Base-by-base conservation (phyloP, 2,329 filamentous ascomycete genomes). In the Trichoderma sp. region DNA sequence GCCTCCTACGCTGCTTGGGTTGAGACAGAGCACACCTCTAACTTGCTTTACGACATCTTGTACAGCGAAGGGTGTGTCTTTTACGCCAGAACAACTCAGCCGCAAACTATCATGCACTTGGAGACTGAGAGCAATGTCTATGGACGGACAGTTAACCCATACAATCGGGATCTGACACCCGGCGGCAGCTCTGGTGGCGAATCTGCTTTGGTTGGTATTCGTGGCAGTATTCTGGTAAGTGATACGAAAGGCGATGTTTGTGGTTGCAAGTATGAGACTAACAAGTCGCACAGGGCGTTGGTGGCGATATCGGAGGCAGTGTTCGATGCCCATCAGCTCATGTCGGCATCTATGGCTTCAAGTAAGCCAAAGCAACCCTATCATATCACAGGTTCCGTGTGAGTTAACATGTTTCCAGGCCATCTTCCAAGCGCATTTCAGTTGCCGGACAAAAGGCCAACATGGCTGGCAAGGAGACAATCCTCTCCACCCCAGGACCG, bases 1-100 rank as follows among this genome's bases (percentile, higher is more conserved):
- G 67, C 67, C 11, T 80, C 79, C 0, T 78, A 76, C 9, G 77
- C 78, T n/a, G 76, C 75, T 0, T 80, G 79, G 79, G 74, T 80
- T 3, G 79, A 77, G 18, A 80, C 78, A 60, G 71, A 75, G 4
- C 79, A 81, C 57, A 79, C 79, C 1, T 80, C 79, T 0, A 81
- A 80, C 11, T 51, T 79, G 9, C 76, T 81, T 0, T 80, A 80
- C 39, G 75, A 79, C 47, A 76, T 74, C 3, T 70, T 80, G 2
- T 80, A 75, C 32, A 75, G 75, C 0, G 74, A 81, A 51, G 79
- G 79, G 0, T 80, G 79, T 32, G 3, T 91, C 18, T 73, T 78
- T n/a, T 90, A 91, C 76, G 87, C 88, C 72, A 92, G 93, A 78
- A 93, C 91, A 0, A 93, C 91, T 70, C 85, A 92, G 6, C 90